phyloP scores from a whole-genome alignment of 2,329 filamentous ascomycete genomes.

The Diaporthe destruens region DNA sequence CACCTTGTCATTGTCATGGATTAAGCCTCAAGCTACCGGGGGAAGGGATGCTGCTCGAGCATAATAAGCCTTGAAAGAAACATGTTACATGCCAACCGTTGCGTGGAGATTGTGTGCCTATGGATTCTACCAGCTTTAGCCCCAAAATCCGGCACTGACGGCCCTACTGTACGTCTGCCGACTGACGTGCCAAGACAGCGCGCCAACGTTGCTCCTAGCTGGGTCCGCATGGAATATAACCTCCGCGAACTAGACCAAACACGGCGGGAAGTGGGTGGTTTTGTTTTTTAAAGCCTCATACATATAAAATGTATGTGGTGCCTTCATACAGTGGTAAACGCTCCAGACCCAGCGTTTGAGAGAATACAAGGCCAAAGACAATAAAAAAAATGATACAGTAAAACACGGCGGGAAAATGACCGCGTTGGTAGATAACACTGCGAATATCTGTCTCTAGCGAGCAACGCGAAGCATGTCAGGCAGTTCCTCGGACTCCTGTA shows the following conservation, averaged over 20 bases:
- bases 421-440: background rate
- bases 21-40: background rate
- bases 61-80: slow-evolving; percentile 7
- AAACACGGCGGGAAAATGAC: no score
- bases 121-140: background rate
- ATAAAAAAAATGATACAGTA: no score
- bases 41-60: background rate
- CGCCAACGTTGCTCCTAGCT: background rate
- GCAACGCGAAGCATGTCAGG: no score
- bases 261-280: no score
- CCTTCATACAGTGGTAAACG: no score
- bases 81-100: background rate
- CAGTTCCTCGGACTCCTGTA: background rate
- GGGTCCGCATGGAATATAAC: slow-evolving; percentile 2
- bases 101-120: background rate
- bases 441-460: background rate
- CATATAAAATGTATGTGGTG: no score
- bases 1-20: no score
- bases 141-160: background rate
- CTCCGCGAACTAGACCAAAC: background rate
- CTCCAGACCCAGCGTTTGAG: no score
- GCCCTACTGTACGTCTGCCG: background rate
- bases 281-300: no score
- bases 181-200: slow-evolving; percentile 1
- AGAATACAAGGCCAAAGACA: no score